Percentiles rank a stretch among this genome's conserved stretches.
Evolutionary conservation across 352 stramenopile species (phyloP).

Genomic region (Phytophthora tubulina): DNA sequence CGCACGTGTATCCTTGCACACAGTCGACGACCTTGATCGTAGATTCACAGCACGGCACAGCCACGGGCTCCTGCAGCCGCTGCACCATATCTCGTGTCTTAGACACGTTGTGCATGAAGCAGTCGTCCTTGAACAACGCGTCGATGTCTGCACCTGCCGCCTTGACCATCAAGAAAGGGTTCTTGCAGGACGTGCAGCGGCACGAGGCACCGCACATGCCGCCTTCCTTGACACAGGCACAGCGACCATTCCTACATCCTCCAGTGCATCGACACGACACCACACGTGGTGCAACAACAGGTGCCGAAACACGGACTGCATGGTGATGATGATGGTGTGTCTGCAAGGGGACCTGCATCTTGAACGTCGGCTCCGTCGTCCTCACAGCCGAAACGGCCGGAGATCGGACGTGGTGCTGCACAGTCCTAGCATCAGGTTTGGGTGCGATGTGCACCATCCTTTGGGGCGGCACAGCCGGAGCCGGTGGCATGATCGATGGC

Average conservation of each 20-base stretch:
- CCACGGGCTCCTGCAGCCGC: conserved; percentile 73
- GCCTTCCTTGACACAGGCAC: conserved; percentile 85
- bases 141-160: conserved; percentile 80
- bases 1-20: conserved; percentile 76
- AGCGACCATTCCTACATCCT: conserved; percentile 83
- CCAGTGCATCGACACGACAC: conserved; percentile 85
- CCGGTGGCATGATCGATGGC: conserved; percentile 34
- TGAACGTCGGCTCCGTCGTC: conserved; percentile 24
- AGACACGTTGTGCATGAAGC: conserved; percentile 91
- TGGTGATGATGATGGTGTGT: conserved; percentile 21
- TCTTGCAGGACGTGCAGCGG: conserved; percentile 89
- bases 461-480: conserved; percentile 43
- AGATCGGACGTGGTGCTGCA: conserved; percentile 25
- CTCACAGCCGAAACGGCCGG: conserved; percentile 18
- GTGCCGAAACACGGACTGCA: conserved; percentile 18
- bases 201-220: conserved; percentile 80
- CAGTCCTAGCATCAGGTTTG: conserved; percentile 56
- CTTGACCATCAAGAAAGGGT: conserved; percentile 88
- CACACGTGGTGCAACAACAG: conserved; percentile 45
- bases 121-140: conserved; percentile 75
- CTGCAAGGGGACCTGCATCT: conserved; percentile 18
- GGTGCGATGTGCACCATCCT: conserved; percentile 83
- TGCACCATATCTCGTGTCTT: conserved; percentile 88
- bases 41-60: conserved; percentile 67
- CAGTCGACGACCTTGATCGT: conserved; percentile 79